phyloP scores from a whole-genome alignment of 1,284 basidiomycete genomes.

The Leccinum ponderosum region DNA sequence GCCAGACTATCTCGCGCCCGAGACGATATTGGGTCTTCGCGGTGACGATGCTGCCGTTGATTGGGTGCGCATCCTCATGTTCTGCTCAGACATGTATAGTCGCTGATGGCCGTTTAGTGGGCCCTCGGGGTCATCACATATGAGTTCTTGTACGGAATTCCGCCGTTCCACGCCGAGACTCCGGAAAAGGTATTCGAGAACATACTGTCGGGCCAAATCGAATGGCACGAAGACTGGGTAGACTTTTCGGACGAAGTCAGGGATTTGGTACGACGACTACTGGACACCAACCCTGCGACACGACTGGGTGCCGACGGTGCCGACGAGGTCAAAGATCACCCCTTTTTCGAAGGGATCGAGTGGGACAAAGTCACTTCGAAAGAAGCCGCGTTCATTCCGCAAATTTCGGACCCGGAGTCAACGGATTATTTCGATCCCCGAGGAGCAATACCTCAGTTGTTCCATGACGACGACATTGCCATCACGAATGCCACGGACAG shows the following conservation, averaged over 20 bases:
- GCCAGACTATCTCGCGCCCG: constrained; percentile 95
- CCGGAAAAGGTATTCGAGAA: constrained; percentile 99
- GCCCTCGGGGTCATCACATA: constrained; percentile 98
- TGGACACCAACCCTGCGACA: constrained; percentile 79
- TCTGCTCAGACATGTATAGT: constrained; percentile 7
- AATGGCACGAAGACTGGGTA: constrained; percentile 94
- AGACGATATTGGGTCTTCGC: constrained; percentile 94
- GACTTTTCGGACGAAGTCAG: constrained; percentile 87
- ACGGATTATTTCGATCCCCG: constrained; percentile 99
- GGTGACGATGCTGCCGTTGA: constrained; percentile 96
- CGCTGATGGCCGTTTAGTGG: constrained; percentile 60
- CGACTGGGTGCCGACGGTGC: constrained; percentile 90
- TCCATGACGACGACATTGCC: constrained; percentile 80
- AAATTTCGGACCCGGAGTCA: constrained; percentile 93
- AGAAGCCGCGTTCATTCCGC: constrained; percentile 95
- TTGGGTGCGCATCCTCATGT: constrained; percentile 66
- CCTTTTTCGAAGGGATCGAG: constrained; percentile 89
- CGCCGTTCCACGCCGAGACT: constrained; percentile 96
- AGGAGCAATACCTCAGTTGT: constrained; percentile 86
- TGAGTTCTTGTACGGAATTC: constrained; percentile 96
- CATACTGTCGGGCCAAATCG: constrained; percentile 94
- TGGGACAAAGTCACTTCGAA: constrained; percentile 91
- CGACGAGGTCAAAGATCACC: constrained; percentile 90
- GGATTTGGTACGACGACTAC: constrained; percentile 88
- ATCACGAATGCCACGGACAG: constrained; percentile 51